Conservation (phyloP, 768 basidiomycete species). For the Suillus alpinus region DNA sequence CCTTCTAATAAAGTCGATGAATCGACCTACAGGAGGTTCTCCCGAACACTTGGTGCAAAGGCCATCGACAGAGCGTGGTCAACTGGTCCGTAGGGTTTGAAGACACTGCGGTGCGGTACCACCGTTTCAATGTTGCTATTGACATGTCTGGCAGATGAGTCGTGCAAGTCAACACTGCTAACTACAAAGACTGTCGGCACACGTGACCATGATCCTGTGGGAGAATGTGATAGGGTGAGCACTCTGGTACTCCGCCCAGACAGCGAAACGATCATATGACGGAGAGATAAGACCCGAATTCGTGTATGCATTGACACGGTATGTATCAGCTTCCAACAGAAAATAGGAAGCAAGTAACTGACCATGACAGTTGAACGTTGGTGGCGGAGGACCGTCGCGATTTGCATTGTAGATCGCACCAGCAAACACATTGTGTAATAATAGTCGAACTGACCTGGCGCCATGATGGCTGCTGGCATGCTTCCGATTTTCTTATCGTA, state of each 20-base stretch:
- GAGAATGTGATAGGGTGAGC: too few species aligned
- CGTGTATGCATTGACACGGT: neutral
- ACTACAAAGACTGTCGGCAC: neutral
- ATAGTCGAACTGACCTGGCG: too few species aligned
- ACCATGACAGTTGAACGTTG: neutral
- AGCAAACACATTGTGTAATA: neutral
- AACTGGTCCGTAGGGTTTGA: neutral
- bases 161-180: too few species aligned
- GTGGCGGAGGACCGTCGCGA: neutral
- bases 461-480: too few species aligned
- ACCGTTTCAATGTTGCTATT: neutral
- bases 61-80: neutral
- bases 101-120: neutral
- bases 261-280: neutral
- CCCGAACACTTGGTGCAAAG: neutral
- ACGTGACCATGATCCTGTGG: neutral
- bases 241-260: too few species aligned
- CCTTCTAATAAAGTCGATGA: too few species aligned
- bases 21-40: neutral
- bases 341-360: neutral
- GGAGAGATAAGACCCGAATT: neutral
- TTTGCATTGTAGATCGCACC: neutral
- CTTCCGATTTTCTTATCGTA: too few species aligned
- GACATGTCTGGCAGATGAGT: neutral
- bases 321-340: neutral